Base-by-base conservation (phyloP, 257 asterid species). In the Scutellaria galericulata region DNA sequence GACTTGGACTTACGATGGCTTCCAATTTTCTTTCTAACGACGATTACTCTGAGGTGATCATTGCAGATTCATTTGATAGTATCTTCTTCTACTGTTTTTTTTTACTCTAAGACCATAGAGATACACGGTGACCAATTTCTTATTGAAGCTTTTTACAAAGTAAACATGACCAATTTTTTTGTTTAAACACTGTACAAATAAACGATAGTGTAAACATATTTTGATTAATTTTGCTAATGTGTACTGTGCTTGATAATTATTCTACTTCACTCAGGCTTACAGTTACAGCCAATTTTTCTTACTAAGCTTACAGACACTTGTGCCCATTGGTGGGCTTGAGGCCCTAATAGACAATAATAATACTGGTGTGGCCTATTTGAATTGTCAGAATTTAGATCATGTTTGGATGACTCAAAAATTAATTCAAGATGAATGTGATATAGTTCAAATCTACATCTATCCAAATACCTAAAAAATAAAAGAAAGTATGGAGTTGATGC, bases 31-130 rank as follows among this genome's bases (percentile, higher is more conserved):
- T 65, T 70, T 52, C 75, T 63, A 31, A 71, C 71, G 31, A 71
- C 71, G 73, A 47, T 58, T 44, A 60, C 60, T 18, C 22, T 58
- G 63, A 59, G 74, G 70, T 68, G 66, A 37, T 58, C 50, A 58
- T 53, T 72, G 71, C 70, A 55, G 13, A 41, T 64, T 51, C 45
- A 12, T 78, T 20, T 78, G 78, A 64, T 68, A 46, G 58, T 54
- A 40, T 11, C 27, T n/a, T 35, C 7, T 55, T 71, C 14, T 50
- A 31, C 71, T 44, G 10, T 61, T 58, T 2, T 27, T 45, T 44
- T 37, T 37, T 39, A 40, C 47, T 24, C 53, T 46, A 40, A 79
- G 64, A 72, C 68, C 59, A 68, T 75, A 72, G 58, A 7, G 13
- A 24, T 64, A 45, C 47, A 48, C 40, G 56, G 10, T 46, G 41